Evolutionary conservation across 768 basidiomycete genomes (phyloP), one percentile per base, ranked within the genome.

Genomic region (Boletus rubropictus): DNA sequence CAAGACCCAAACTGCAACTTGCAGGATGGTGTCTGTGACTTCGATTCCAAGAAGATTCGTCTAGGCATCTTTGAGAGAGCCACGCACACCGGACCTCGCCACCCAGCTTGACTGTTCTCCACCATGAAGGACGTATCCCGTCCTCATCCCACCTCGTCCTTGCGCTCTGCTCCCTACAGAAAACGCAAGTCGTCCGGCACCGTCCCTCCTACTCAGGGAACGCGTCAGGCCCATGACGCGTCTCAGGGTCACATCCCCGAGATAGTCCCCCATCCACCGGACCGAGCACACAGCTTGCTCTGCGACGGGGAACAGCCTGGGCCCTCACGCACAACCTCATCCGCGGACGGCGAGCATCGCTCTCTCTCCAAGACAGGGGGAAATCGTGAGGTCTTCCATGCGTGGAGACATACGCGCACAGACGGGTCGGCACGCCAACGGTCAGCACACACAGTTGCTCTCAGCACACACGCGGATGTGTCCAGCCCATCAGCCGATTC

Each of bases 51-150:
- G 34, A 25, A 36, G 20, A 27, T 21, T n/a, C 18, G 14, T 41
- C 20, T 6, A 14, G 22, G 15, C 29, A 18, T 22, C 37, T 38
- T 22, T 50, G 22, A n/a, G 40, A 18, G 37, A 42, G 29, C 37
- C 41, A 38, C 48, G 53, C 51, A 11, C 27, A 29, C 38, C 43
- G 17, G 29, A 59, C 55, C 50, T 59, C 59, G 50, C 56, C 15
- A n/a, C 27, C 42, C 14, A 24, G 35, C 44, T 47, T 59, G 50
- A 22, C 39, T 8, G 24, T 42, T 36, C 31, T 22, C 48, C 41
- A 48, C 29, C 59, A 62, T 63, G 60, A 62, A 56, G 56, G 60
- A 53, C 59, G 42, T 46, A 14, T 44, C 55, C 17, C 58, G 56
- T 53, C 51, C 50, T 41, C 52, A 41, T 33, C 49, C 53, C 7